These are phyloP conservation scores for Suillus sp. DNA, from an alignment of 768 basidiomycete species.

Conservation along the genomic window DNA sequence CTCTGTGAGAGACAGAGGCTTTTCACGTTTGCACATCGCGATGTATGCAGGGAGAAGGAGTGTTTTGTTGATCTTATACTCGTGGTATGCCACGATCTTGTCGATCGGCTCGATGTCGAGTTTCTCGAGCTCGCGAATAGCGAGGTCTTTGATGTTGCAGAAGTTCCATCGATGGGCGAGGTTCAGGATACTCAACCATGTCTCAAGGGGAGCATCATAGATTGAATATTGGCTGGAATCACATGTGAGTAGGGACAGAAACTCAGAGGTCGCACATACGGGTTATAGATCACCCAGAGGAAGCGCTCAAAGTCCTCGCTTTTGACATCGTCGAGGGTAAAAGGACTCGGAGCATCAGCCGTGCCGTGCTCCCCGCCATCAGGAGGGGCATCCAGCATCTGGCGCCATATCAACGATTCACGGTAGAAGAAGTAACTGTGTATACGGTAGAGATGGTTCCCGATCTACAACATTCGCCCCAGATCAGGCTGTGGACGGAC, in stretches of 20 bases:
- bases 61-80: constrained; percentile 47
- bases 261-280: constrained; percentile 34
- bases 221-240: constrained; percentile 52
- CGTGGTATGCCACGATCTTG: constrained; percentile 59
- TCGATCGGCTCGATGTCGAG: constrained; percentile 48
- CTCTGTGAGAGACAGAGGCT: constrained; percentile 55
- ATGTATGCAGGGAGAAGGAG: constrained; percentile 56
- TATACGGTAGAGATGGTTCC: constrained; percentile 33
- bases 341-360: constrained; percentile 8
- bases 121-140: constrained; percentile 57
- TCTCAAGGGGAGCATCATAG: constrained; percentile 49
- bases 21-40: constrained; percentile 50
- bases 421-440: constrained; percentile 42
- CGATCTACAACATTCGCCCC: constrained; percentile 30
- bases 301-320: constrained; percentile 46
- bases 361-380: background rate
- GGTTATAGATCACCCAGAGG: constrained; percentile 60
- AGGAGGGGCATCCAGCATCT: constrained; percentile 20
- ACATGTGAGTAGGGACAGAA: background rate
- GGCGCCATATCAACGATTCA: constrained; percentile 35
- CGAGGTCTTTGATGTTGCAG: constrained; percentile 47
- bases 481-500: background rate
- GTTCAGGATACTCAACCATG: constrained; percentile 57
- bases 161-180: constrained; percentile 62
- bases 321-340: constrained; percentile 33